Evolutionary conservation across 192 early-diverging fungal species (phyloP).

Genomic region (Backusella luteola): DNA sequence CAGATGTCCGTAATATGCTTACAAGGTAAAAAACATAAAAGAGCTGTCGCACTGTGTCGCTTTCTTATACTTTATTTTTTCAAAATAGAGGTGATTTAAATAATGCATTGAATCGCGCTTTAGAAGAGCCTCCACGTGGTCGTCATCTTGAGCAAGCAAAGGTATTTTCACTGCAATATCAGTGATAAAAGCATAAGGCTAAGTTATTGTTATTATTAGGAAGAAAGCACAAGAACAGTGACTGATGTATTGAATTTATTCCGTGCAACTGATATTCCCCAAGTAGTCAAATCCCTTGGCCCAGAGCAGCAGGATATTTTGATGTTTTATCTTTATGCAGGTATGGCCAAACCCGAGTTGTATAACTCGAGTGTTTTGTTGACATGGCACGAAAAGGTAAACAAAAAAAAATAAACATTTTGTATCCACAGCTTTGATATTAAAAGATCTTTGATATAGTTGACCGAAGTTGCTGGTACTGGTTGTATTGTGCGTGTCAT

Average conservation of each 20-base stretch:
- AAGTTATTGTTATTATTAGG: slow-evolving; percentile 41
- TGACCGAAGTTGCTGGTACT: slow-evolving; percentile 83
- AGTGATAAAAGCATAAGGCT: not conserved
- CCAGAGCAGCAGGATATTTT: slow-evolving; percentile 72
- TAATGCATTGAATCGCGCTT: slow-evolving; percentile 59
- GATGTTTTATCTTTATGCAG: slow-evolving; percentile 93
- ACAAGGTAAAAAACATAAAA: slow-evolving; percentile 40
- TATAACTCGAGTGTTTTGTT: slow-evolving; percentile 84
- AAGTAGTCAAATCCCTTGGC: slow-evolving; percentile 57
- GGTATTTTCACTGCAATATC: slow-evolving; percentile 54
- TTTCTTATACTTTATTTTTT: not conserved
- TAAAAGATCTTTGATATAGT: slow-evolving; percentile 37
- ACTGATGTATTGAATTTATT: slow-evolving; percentile 79
- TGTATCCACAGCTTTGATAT: no score
- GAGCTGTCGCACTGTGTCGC: not conserved
- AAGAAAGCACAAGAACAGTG: slow-evolving; percentile 72
- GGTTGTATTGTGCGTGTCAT: slow-evolving; percentile 92
- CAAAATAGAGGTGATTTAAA: slow-evolving; percentile 49
- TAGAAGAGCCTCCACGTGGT: slow-evolving; percentile 75
- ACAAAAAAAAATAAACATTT: not conserved
- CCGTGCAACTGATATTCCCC: slow-evolving; percentile 65
- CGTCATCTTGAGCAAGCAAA: slow-evolving; percentile 56
- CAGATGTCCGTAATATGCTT: slow-evolving; percentile 65
- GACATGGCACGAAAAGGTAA: slow-evolving; percentile 93
- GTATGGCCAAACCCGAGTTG: slow-evolving; percentile 79